Evolutionary conservation across 2,329 filamentous ascomycete species (phyloP).

Genomic region (Macrophomina tecta): DNA sequence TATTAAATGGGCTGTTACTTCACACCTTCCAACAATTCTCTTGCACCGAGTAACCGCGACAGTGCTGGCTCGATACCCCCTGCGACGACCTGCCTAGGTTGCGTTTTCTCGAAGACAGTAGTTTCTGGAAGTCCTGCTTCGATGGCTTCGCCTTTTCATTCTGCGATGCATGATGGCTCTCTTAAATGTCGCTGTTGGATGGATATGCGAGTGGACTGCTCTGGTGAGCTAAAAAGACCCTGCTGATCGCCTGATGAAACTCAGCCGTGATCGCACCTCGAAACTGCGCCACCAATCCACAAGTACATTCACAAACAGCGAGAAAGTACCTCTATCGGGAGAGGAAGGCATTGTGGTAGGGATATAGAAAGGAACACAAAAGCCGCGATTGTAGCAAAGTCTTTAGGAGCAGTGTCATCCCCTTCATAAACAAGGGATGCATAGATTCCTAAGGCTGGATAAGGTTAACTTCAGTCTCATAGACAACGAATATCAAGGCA

Average conservation of each 20-base stretch:
- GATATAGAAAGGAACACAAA: too few relatives aligned
- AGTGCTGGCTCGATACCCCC: not conserved
- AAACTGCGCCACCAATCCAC: not conserved
- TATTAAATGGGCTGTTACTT: too few relatives aligned
- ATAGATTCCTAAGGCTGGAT: not conserved
- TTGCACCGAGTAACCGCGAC: not conserved
- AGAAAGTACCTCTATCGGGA: not conserved
- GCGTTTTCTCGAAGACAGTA: not conserved
- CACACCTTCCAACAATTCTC: not conserved
- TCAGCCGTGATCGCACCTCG: not conserved
- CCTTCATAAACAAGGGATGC: not conserved
- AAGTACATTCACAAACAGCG: not conserved
- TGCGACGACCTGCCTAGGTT: not conserved
- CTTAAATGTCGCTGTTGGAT: constrained; percentile 11
- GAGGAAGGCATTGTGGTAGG: not conserved
- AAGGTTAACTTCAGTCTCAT: not conserved
- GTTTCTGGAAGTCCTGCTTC: not conserved
- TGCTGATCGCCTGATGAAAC: not conserved
- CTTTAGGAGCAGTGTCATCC: not conserved
- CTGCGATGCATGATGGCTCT: not conserved
- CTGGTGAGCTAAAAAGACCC: not conserved
- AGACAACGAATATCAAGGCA: not conserved
- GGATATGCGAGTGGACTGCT: not conserved
- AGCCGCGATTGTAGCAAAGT: too few relatives aligned
- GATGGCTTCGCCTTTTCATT: not conserved